Evolutionary conservation across 116 monocot species (phyloP).

Genomic region (Papilionanthe hybrid): DNA sequence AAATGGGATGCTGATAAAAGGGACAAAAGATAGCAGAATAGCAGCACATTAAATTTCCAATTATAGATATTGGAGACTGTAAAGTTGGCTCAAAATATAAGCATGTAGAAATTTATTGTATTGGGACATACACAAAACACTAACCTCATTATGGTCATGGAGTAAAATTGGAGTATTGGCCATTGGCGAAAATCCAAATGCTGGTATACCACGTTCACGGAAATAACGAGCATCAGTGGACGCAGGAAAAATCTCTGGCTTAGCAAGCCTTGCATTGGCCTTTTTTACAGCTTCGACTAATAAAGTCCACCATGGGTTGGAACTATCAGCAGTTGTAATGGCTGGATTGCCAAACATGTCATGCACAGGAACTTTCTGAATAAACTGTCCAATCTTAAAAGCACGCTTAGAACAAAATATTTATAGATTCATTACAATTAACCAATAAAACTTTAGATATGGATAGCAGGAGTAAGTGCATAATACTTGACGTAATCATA

Average conservation of each 20-base stretch:
- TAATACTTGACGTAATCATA: background rate
- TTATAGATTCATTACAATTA: background rate
- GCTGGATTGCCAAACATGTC: slow-evolving; percentile 79
- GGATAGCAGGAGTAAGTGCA: background rate
- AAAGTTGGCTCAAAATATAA: background rate
- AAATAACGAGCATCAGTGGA: slow-evolving; percentile 87
- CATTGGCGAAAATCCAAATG: slow-evolving; percentile 97
- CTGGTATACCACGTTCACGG: slow-evolving; percentile 65
- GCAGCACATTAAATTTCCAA: background rate
- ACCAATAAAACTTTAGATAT: background rate
- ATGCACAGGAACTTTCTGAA: slow-evolving; percentile 42
- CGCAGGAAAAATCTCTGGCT: slow-evolving; percentile 90
- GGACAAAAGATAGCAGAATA: background rate
- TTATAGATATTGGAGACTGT: no score
- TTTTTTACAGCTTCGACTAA: slow-evolving; percentile 64
- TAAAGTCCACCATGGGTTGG: slow-evolving; percentile 80
- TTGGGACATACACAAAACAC: background rate
- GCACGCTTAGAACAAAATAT: slow-evolving; percentile 7
- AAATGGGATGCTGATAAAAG: background rate
- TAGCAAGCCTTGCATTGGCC: slow-evolving; percentile 63
- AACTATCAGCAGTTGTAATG: slow-evolving; percentile 53
- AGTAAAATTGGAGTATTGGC: slow-evolving; percentile 84
- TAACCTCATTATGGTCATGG: slow-evolving; percentile 96
- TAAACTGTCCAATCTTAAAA: slow-evolving; percentile 48
- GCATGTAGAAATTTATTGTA: background rate